Percentiles rank a stretch among this genome's conserved stretches.
These are phyloP conservation scores for Grigorovia transvaalensis DNA, from an alignment of 805 yeast genomes.

Conservation along the genomic window DNA sequence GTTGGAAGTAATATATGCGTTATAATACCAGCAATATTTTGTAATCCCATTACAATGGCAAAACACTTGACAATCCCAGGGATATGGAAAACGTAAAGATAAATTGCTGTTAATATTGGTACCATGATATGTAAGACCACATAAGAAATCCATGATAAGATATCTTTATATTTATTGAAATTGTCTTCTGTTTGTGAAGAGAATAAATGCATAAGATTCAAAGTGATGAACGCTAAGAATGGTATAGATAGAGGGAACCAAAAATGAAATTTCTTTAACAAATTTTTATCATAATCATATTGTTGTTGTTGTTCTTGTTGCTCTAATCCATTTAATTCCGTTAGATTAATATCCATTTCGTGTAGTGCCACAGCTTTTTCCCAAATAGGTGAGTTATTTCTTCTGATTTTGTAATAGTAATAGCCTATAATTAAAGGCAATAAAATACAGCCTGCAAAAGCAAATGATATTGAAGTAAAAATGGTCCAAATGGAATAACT, in stretches of 20 bases:
- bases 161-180: slow-evolving; percentile 37
- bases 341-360: slow-evolving; percentile 18
- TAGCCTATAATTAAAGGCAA: slow-evolving; percentile 12
- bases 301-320: slow-evolving; percentile 1
- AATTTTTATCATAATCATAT: neutral
- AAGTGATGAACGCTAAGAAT: slow-evolving; percentile 31
- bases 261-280: slow-evolving; percentile 8
- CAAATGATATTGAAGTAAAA: slow-evolving; percentile 11
- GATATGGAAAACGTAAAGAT: slow-evolving; percentile 54
- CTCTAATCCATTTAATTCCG: neutral
- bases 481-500: slow-evolving; percentile 8
- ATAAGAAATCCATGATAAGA: slow-evolving; percentile 52
- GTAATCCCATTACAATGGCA: slow-evolving; percentile 45
- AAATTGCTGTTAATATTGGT: slow-evolving; percentile 52
- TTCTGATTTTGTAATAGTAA: slow-evolving; percentile 19
- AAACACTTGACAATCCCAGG: slow-evolving; percentile 52
- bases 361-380: slow-evolving; percentile 1
- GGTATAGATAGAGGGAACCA: slow-evolving; percentile 31
- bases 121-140: slow-evolving; percentile 51
- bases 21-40: slow-evolving; percentile 47
- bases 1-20: slow-evolving; percentile 58
- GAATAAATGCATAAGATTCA: slow-evolving; percentile 38
- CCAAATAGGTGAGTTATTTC: slow-evolving; percentile 5
- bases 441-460: slow-evolving; percentile 6
- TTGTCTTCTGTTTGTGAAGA: slow-evolving; percentile 29